Percentiles rank a stretch among this genome's conserved stretches.
phyloP scores from a whole-genome alignment of 306 rosid genomes.

The Inga laurina region DNA sequence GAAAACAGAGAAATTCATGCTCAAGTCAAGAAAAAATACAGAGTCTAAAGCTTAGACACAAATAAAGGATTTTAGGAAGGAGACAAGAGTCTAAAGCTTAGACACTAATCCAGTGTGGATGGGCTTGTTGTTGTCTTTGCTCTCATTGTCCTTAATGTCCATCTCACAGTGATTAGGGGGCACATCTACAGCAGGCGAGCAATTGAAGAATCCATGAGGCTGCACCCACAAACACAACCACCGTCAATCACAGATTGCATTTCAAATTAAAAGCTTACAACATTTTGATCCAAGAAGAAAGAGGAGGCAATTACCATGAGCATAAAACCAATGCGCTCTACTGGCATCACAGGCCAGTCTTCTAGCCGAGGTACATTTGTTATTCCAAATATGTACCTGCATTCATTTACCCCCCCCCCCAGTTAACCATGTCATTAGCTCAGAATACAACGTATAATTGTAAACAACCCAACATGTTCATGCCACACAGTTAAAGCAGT shows the following conservation, averaged over 20 bases:
- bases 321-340: slow-evolving; percentile 78
- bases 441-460: neutral
- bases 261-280: neutral
- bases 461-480: neutral
- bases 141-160: slow-evolving; percentile 46
- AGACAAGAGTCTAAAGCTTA: slow-evolving; percentile 42
- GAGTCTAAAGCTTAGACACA: no score
- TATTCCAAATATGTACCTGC: slow-evolving; percentile 79
- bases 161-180: slow-evolving; percentile 62
- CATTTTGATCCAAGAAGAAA: neutral
- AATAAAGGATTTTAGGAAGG: neutral
- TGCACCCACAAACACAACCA: slow-evolving; percentile 39
- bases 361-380: slow-evolving; percentile 77
- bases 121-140: slow-evolving; percentile 41
- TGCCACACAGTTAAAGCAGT: neutral
- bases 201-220: slow-evolving; percentile 91
- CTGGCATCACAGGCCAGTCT: slow-evolving; percentile 94
- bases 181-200: slow-evolving; percentile 73
- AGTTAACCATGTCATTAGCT: neutral
- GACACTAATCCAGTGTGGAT: slow-evolving; percentile 41
- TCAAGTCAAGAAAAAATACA: no score
- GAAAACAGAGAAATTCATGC: no score
- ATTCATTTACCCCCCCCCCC: slow-evolving; percentile 8
- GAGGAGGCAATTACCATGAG: slow-evolving; percentile 54
- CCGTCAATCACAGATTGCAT: neutral